These are phyloP conservation scores for Fusarium proliferatum DNA, from an alignment of 2,329 filamentous ascomycete genomes.

Conservation along the genomic window DNA sequence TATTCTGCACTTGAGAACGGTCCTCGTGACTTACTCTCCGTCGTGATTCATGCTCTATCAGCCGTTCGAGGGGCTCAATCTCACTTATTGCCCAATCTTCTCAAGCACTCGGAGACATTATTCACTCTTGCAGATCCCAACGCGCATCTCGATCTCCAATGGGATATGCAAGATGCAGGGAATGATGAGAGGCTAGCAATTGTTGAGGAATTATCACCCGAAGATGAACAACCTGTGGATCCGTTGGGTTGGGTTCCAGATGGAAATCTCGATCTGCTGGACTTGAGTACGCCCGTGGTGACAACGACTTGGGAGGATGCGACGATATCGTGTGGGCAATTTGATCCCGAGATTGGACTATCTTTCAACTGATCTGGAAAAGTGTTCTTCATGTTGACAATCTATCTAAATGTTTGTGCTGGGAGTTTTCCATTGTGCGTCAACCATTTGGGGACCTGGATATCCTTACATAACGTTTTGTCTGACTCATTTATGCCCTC, in stretches of 20 bases:
- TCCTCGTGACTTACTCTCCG: conserved; percentile 44
- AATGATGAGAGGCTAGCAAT: not conserved
- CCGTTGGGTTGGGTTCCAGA: conserved; percentile 3
- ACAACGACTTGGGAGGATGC: conserved; percentile 16
- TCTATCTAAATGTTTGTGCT: not conserved
- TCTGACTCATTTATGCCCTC: conserved; percentile 42
- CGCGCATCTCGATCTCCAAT: conserved; percentile 15
- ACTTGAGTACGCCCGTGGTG: conserved; percentile 20
- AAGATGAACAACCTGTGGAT: conserved; percentile 2
- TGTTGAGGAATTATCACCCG: conserved; percentile 23
- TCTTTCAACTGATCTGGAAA: not conserved
- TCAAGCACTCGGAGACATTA: conserved; percentile 40
- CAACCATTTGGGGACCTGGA: not conserved
- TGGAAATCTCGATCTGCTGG: conserved; percentile 17
- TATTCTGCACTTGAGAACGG: conserved; percentile 43
- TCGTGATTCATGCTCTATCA: conserved; percentile 43
- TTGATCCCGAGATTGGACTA: not conserved
- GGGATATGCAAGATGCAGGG: not conserved
- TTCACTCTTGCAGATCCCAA: conserved; percentile 23
- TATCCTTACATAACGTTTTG: not conserved
- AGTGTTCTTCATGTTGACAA: not conserved
- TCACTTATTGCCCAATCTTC: conserved; percentile 43
- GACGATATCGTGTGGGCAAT: not conserved
- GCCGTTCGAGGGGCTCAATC: conserved; percentile 44
- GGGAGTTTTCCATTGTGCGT: rapidly evolving